Evolutionary conservation across 306 rosid genomes (phyloP).

Genomic region (Prunus dulcis): DNA sequence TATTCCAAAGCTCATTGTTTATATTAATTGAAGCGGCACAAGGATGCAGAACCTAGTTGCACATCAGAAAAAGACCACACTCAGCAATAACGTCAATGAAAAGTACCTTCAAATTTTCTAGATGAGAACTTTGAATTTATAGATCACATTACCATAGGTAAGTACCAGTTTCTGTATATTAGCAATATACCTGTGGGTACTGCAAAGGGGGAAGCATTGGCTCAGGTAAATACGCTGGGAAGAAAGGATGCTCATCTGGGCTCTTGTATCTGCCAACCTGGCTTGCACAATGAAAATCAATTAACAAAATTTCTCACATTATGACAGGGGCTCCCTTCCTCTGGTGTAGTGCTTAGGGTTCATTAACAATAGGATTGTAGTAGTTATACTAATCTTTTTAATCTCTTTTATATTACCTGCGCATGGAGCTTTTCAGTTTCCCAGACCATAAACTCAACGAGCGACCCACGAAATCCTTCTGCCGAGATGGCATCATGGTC

Average conservation of each 20-base stretch:
- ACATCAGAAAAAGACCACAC: conserved; percentile 17
- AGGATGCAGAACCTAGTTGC: conserved; percentile 51
- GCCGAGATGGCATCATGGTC: conserved; percentile 42
- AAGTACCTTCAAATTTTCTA: neutral
- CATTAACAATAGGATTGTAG: neutral
- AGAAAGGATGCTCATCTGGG: conserved; percentile 71
- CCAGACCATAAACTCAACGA: conserved; percentile 58
- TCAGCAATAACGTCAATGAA: neutral
- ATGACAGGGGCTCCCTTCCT: neutral
- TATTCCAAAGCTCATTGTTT: conserved; percentile 43
- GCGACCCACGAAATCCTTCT: conserved; percentile 55
- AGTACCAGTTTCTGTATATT: neutral
- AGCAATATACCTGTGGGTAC: conserved; percentile 54
- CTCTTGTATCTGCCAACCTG: conserved; percentile 70
- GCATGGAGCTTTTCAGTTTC: conserved; percentile 71
- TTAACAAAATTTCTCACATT: conserved; percentile 7
- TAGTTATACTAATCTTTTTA: neutral
- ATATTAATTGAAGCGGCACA: conserved; percentile 48
- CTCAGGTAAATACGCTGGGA: conserved; percentile 37
- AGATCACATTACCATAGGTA: neutral
- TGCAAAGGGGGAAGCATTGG: conserved; percentile 60
- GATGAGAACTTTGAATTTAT: neutral
- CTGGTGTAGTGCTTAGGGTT: neutral
- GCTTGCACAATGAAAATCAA: conserved; percentile 19
- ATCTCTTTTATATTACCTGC: conserved; percentile 37